A percentile compares a stretch with the other conserved stretches of the same genome.
These are phyloP conservation scores for Xanthoconium separans DNA, from an alignment of 1,284 basidiomycete genomes.

Conservation along the genomic window DNA sequence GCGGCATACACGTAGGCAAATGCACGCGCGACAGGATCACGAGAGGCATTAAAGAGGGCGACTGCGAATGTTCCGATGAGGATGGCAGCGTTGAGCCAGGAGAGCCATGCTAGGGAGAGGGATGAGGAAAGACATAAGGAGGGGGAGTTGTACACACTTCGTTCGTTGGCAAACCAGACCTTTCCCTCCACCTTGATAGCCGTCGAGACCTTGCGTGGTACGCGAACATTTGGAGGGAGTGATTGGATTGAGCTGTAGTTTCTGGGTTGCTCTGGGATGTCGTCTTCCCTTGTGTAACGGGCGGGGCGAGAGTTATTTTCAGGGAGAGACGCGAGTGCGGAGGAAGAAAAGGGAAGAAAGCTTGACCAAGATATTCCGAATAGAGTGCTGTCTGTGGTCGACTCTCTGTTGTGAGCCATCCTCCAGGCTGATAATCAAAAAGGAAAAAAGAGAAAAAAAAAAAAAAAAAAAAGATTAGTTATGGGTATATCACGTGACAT, in stretches of 20 bases:
- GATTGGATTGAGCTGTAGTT: slow-evolving; percentile 72
- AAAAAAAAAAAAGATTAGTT: no score
- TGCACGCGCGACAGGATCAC: slow-evolving; percentile 67
- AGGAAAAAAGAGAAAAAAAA: no score
- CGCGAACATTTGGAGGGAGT: slow-evolving; percentile 57
- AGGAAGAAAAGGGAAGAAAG: slow-evolving; percentile 68
- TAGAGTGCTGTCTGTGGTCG: slow-evolving; percentile 16
- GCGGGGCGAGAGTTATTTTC: slow-evolving; percentile 50
- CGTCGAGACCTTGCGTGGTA: slow-evolving; percentile 87
- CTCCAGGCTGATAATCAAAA: not conserved
- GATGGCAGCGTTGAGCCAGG: slow-evolving; percentile 87
- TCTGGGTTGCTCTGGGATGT: slow-evolving; percentile 60
- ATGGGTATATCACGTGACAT: not conserved
- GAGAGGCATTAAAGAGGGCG: slow-evolving; percentile 86
- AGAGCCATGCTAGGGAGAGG: slow-evolving; percentile 73
- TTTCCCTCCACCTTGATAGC: slow-evolving; percentile 95
- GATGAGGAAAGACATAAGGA: slow-evolving; percentile 1
- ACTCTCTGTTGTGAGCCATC: slow-evolving; percentile 15
- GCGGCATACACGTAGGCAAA: slow-evolving; percentile 87
- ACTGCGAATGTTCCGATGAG: slow-evolving; percentile 85
- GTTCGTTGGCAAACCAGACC: slow-evolving; percentile 99
- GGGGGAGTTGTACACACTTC: slow-evolving; percentile 55
- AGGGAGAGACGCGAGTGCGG: slow-evolving; percentile 67
- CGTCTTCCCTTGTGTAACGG: slow-evolving; percentile 67
- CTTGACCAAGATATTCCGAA: slow-evolving; percentile 54